Percentiles rank a stretch among this genome's conserved stretches.
Evolutionary conservation across 2,329 filamentous ascomycete species (phyloP).

Genomic region (Lizonia empirigonia): DNA sequence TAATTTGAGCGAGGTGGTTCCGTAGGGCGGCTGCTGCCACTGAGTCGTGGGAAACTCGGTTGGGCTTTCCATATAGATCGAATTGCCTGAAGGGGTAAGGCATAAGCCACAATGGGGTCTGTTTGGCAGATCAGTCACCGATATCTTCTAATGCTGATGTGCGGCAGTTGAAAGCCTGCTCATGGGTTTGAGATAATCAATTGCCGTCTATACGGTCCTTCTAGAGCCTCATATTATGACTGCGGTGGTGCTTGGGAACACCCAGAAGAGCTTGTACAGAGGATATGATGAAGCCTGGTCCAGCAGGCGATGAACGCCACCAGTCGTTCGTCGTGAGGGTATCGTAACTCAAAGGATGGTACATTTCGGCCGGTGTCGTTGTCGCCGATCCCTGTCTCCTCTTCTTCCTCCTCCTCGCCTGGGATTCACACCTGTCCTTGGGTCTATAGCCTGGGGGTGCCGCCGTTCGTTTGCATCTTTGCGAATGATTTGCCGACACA

Average conservation of each 20-base stretch:
- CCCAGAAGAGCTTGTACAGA: not conserved
- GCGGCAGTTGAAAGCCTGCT: not conserved
- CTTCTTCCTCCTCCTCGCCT: constrained; percentile 15
- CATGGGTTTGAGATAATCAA: constrained; percentile 17
- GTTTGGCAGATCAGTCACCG: not conserved
- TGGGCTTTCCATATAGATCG: not conserved
- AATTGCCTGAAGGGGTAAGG: not conserved
- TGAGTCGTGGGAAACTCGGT: constrained; percentile 9
- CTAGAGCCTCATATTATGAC: constrained; percentile 28
- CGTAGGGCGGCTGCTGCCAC: not conserved
- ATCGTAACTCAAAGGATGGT: constrained; percentile 37
- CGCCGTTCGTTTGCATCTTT: constrained; percentile 63
- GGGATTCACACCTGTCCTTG: constrained; percentile 7
- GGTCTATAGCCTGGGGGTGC: constrained; percentile 25
- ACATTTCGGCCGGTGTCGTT: constrained; percentile 33
- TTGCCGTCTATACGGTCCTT: constrained; percentile 27
- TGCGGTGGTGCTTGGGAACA: constrained; percentile 4
- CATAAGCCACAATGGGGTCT: constrained; percentile 6
- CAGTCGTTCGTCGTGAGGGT: constrained; percentile 25
- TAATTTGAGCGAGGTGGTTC: constrained; percentile 13
- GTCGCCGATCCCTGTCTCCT: constrained; percentile 13
- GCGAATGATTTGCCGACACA: constrained; percentile 81
- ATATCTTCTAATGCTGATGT: not conserved
- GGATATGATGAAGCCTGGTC: constrained; percentile 22
- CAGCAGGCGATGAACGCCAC: constrained; percentile 29